phyloP scores from a whole-genome alignment of 495 filamentous ascomycete genomes.

The Sphaerosporella brunnea region DNA sequence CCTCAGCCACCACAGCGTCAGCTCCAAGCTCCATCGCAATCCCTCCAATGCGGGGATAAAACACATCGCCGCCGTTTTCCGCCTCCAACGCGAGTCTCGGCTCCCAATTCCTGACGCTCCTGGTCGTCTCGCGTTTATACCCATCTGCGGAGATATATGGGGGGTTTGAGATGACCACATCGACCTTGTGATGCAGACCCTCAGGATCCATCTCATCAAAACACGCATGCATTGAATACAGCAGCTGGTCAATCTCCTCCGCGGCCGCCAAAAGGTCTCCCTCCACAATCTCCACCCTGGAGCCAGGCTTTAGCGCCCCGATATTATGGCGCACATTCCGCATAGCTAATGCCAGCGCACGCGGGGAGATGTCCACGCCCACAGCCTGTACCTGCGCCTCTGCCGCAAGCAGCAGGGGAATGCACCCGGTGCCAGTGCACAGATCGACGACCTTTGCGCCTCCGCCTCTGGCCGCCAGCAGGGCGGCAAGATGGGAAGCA shows the following conservation, averaged over 20 bases:
- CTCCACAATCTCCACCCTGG: conserved; percentile 34
- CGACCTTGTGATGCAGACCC: conserved; percentile 28
- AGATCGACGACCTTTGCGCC: conserved; percentile 47
- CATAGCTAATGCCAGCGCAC: conserved; percentile 43
- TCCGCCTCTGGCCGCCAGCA: conserved; percentile 30
- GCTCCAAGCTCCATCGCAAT: conserved; percentile 13
- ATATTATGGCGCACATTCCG: conserved; percentile 43
- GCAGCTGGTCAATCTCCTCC: conserved; percentile 7
- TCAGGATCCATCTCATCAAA: not conserved
- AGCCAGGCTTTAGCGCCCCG: not conserved
- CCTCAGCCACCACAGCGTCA: conserved; percentile 10
- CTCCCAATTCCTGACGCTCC: conserved; percentile 65
- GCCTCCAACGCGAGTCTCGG: conserved; percentile 65
- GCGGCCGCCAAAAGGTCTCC: conserved; percentile 38
- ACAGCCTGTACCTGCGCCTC: conserved; percentile 18
- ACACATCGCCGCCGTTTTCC: conserved; percentile 19
- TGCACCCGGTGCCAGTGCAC: conserved; percentile 84
- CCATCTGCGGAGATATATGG: conserved; percentile 59
- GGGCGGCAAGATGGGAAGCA: conserved; percentile 37
- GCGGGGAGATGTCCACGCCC: conserved; percentile 44
- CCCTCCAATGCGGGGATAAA: conserved; percentile 16
- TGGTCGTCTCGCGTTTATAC: conserved; percentile 41
- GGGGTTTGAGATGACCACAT: conserved; percentile 75
- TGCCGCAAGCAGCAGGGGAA: conserved; percentile 44
- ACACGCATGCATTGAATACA: conserved; percentile 3